Evolutionary conservation across 2,329 filamentous ascomycete species (phyloP), one percentile per base, ranked within the genome.

Genomic region (Curvularia verruculosa): DNA sequence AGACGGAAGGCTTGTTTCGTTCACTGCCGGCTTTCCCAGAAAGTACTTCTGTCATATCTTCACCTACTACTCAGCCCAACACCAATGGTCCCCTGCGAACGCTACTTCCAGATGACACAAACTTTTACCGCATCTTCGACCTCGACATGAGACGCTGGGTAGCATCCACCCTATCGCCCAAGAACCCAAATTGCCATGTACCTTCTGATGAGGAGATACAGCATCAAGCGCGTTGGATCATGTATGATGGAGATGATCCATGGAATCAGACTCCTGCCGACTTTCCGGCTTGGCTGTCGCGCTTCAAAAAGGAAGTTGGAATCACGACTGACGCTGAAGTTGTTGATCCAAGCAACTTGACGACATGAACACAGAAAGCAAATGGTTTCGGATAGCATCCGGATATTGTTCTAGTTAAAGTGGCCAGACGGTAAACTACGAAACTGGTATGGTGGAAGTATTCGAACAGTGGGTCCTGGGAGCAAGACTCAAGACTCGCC

Each of bases 211-310:
- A 72, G 31, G 69, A 68, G 40, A 61, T 77, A 9, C 75, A 75
- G 48, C 62, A 69, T 9, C 67, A 75, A 12, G 74, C 69, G 3
- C 64, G 74, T 31, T 67, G 66, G 50, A 70, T 77, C 8, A 64
- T 76, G 36, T 77, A 69, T 21, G 68, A 67, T 37, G 59, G 65
- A 8, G 72, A 74, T 8, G 74, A 77, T 51, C 60, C 69, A 0
- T 76, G 73, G 74, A 75, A 77, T 45, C 74, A 77, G 51, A 77
- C 74, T 1, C 63, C 72, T 39, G 75, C 74, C 6, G 74, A 77
- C 46, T 72, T 71, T 31, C 52, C 63, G 10, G 60, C 70, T 31
- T 76, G 71, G 72, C 36, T 75, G 41, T 60, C 53, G 46, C 59
- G 66, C 9, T 75, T 75, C 37, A 75, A 75, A 53, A 56, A 57